These are phyloP conservation scores for Austroboletus novae-zelandiae DNA, from an alignment of 1,284 basidiomycete genomes.

Conservation along the genomic window DNA sequence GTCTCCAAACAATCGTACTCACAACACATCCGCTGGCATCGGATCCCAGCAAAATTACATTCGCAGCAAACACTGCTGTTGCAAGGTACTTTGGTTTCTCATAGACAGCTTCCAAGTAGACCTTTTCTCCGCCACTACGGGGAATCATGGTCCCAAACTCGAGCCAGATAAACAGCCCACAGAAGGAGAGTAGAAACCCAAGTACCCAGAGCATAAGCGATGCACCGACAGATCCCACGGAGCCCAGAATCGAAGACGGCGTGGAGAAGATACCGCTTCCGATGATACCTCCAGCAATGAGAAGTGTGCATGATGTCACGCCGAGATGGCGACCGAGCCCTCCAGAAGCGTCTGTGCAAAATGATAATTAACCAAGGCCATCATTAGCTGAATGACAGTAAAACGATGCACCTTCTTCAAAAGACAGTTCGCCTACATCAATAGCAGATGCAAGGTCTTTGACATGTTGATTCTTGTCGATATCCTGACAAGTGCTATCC, in stretches of 20 bases:
- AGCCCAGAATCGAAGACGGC: slow-evolving; percentile 52
- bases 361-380: neutral
- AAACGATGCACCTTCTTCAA: slow-evolving; percentile 28
- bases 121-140: slow-evolving; percentile 55
- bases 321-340: slow-evolving; percentile 53
- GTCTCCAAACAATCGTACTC: slow-evolving; percentile 15
- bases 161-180: slow-evolving; percentile 55
- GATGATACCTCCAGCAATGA: slow-evolving; percentile 52
- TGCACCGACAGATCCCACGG: slow-evolving; percentile 50
- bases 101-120: slow-evolving; percentile 54
- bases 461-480: neutral
- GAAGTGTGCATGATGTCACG: slow-evolving; percentile 47
- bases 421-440: slow-evolving; percentile 24
- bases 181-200: slow-evolving; percentile 50
- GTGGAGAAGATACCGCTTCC: slow-evolving; percentile 67
- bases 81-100: slow-evolving; percentile 45
- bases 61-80: slow-evolving; percentile 46
- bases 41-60: slow-evolving; percentile 51
- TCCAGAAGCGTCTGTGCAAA: slow-evolving; percentile 38
- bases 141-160: slow-evolving; percentile 56
- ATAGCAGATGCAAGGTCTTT: neutral
- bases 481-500: neutral
- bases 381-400: neutral
- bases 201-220: slow-evolving; percentile 58
- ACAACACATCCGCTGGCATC: slow-evolving; percentile 58